These are phyloP conservation scores for Rhynchospora breviuscula DNA, from an alignment of 176 grass and related monocot species.

Conservation along the genomic window DNA sequence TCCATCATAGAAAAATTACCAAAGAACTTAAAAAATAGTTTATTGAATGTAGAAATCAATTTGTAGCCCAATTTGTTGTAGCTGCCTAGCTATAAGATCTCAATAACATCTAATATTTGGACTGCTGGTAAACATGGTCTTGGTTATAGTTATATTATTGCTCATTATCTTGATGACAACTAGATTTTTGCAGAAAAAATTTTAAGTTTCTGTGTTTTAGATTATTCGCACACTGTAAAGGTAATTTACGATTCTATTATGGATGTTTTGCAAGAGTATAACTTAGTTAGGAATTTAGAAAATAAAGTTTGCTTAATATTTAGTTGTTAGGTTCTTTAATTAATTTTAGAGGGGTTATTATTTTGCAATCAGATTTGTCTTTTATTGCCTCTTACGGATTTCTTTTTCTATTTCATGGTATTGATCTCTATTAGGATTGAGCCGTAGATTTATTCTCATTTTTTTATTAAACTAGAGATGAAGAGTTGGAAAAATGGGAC, in stretches of 20 bases:
- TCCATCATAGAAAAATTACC: background rate
- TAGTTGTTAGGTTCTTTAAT: no score
- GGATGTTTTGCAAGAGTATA: conserved; percentile 17
- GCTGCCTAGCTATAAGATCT: background rate
- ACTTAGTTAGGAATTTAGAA: background rate
- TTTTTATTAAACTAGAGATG: no score
- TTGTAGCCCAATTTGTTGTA: background rate
- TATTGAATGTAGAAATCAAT: background rate
- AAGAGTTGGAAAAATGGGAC: no score
- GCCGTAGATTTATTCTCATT: no score
- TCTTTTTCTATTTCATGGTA: no score
- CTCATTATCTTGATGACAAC: background rate
- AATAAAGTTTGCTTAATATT: background rate
- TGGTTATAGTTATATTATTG: background rate
- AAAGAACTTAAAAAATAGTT: background rate
- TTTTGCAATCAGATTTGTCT: no score
- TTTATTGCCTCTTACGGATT: no score
- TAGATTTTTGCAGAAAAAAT: background rate
- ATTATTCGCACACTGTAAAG: background rate
- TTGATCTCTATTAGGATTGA: no score
- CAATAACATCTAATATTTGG: background rate
- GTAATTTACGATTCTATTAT: background rate
- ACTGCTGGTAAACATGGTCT: background rate
- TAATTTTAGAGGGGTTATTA: no score
- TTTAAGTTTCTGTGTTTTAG: background rate